A percentile compares a stretch with the other conserved stretches of the same genome.
Evolutionary conservation across 176 grass and related monocot species (phyloP).

Genomic region (maize (Zea mays)): Zm-B73-REFERENCE-NAM-5.0 NC_050096.1:63181501-63182000

Average conservation of each 20-base stretch:
- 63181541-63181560: no score
- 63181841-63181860: not conserved
- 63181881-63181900: not conserved
- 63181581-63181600: no score
- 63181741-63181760: not conserved
- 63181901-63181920: not conserved
- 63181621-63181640: not conserved
- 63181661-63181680: not conserved
- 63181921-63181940: not conserved
- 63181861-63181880: not conserved
- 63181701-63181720: not conserved
- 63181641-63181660: not conserved
- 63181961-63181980: not conserved
- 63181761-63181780: not conserved
- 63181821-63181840: not conserved
- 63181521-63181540: no score
- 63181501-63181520: no score
- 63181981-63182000: constrained; percentile 3
- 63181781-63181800: not conserved
- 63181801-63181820: not conserved
- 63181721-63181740: not conserved
- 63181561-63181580: no score
- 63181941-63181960: not conserved
- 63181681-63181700: not conserved
- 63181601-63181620: no score